These are phyloP conservation scores for Eucalyptus curtisii DNA, from an alignment of 345 rosid species.

Conservation along the genomic window DNA sequence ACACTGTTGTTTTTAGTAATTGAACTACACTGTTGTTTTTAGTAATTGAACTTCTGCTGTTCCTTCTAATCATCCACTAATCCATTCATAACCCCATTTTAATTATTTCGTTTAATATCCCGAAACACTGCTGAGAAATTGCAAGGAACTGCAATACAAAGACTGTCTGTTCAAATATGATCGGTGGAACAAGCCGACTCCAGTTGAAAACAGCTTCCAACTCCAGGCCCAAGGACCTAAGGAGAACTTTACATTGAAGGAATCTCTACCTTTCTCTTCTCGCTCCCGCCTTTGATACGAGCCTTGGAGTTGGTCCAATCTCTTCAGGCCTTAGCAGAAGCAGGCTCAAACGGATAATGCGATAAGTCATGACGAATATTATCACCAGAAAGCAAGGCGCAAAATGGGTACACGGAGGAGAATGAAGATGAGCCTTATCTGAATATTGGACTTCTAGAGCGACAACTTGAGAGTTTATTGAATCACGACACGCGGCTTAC, in stretches of 20 bases:
- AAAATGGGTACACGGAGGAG: background rate
- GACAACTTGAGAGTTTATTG: background rate
- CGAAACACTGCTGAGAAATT: too few species aligned
- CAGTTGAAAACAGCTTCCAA: too few species aligned
- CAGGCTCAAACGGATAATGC: background rate
- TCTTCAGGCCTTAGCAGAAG: background rate
- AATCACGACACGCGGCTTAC: background rate
- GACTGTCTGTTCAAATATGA: too few species aligned
- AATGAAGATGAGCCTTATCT: background rate
- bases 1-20: too few species aligned
- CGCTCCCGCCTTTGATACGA: background rate
- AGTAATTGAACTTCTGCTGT: fast-evolving
- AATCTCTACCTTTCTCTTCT: background rate
- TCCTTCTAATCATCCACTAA: too few species aligned
- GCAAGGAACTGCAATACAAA: too few species aligned
- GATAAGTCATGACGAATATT: background rate
- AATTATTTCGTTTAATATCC: too few species aligned
- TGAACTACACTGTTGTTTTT: too few species aligned
- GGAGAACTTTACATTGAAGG: background rate
- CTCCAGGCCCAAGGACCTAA: too few species aligned
- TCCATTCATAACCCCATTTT: too few species aligned
- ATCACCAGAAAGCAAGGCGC: background rate
- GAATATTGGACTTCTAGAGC: background rate
- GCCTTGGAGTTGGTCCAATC: background rate
- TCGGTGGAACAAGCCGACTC: too few species aligned